Base-by-base conservation (phyloP, 371 early-diverging fungal species). In the Apophysomyces variabilis region DNA sequence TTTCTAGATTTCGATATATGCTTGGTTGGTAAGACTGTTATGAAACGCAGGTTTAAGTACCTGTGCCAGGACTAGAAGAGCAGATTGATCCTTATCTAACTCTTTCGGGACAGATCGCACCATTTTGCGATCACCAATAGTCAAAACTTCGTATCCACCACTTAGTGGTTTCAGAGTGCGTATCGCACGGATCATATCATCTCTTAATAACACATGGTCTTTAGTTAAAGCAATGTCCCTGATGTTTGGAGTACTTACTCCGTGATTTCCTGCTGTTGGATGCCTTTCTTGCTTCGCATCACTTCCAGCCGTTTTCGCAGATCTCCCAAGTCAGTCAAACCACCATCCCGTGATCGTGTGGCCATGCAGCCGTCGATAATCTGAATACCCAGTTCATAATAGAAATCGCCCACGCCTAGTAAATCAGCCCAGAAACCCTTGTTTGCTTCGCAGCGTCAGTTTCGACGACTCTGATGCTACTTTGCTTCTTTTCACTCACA, bases 371-470 rank as follows among this genome's bases (percentile, higher is more conserved):
- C 86, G 64, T 96, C 96, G 35, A 93, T 90, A 46, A 96, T 91
- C 69, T 96, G 97, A 18, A 98, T 89, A 1, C 92, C 95, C 6
- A 98, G 84, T 60, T 97, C 97, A 69, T 95, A 96, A 76, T 99
- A 99, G 77, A 97, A 99, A 72, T 98, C 98, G n/a, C 98, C 96
- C 0, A 97, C 90, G 0, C 99, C 98, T 6, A 98, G 79, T 18
- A 97, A 74, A 64, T 95, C 96, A 0, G 94, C 89, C 96, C 96
- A 96, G 67, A 94, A 93, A 35, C 96, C 95, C 75, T 98, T 98
- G 68, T 94, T 94, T 26, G 97, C 94, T 93, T 58, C 43, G 14
- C 13, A 13, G 0, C 38, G 26, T 43, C 39, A 46, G 64, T n/a
- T n/a, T 32, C 56, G 37, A 26, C 26, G 1, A 56, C 64, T 50